A percentile compares a stretch with the other conserved stretches of the same genome.
phyloP scores from a whole-genome alignment of 2,329 filamentous ascomycete species.

The Beauveria asiatica region DNA sequence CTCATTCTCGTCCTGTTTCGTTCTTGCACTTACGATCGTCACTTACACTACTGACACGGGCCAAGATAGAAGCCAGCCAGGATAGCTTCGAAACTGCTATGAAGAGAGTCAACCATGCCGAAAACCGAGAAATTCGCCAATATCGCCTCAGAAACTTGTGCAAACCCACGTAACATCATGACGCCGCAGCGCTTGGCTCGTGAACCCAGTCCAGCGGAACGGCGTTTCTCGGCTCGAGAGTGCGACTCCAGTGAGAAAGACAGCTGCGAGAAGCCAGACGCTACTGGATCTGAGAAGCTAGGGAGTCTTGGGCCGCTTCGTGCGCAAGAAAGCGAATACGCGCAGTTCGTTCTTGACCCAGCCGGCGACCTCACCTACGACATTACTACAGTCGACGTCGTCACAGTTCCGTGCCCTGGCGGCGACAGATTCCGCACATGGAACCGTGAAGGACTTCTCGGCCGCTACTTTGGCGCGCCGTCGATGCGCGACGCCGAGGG shows the following conservation, averaged over 20 bases:
- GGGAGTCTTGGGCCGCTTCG: not conserved
- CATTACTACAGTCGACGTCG: slow-evolving; percentile 44
- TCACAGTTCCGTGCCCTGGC: slow-evolving; percentile 46
- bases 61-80: not conserved
- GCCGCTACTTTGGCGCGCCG: slow-evolving; percentile 36
- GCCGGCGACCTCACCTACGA: slow-evolving; percentile 34
- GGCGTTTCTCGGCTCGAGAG: not conserved
- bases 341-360: slow-evolving; percentile 27
- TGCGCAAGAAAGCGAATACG: not conserved
- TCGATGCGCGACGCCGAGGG: slow-evolving; percentile 31
- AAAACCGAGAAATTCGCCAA: not conserved
- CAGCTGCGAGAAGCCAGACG: not conserved
- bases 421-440: slow-evolving; percentile 45
- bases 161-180: not conserved
- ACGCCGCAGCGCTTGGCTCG: not conserved
- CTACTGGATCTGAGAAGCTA: not conserved
- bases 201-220: not conserved
- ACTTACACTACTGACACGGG: not conserved
- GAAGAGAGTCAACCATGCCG: not conserved
- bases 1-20: not conserved
- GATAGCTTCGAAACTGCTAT: not conserved
- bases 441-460: slow-evolving; percentile 40
- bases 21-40: not conserved
- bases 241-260: slow-evolving; percentile 12
- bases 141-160: not conserved